Evolutionary conservation across 2,329 filamentous ascomycete genomes (phyloP), one percentile per base, ranked within the genome.

Genomic region (Davidsoniella virescens): DNA sequence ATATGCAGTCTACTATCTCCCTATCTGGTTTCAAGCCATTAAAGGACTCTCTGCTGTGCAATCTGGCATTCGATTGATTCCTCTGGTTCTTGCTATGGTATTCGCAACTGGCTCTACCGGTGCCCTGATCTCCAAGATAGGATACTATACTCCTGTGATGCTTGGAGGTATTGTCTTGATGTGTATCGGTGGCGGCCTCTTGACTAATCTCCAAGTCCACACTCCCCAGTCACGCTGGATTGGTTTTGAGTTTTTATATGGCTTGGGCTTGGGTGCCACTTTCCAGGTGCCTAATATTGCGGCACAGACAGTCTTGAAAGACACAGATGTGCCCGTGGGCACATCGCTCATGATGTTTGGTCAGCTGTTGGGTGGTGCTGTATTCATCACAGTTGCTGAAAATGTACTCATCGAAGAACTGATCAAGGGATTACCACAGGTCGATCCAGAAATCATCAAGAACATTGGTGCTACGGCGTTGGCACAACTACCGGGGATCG

Each of bases 1-100:
- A 16, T 57, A 36, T 47, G 4, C 44, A 60, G 62, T 66, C 4
- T 70, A 70, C 57, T 72, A 65, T 56, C 59, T 74, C 4, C 69
- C 71, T 9, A 63, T 73, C 50, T 75, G 70, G 67, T 73, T 72
- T 58, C 70, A 72, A 53, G 67, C 66, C 9, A 65, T 71, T 43
- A 59, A 67, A 47, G 67, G 56, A 26, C 52, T 55, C 3, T 56
- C 59, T 3, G 59, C 60, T 3, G 57, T 63, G 18, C 53, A 50
- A 16, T 60, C 59, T 25, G 60, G 61, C 41, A 56, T 63, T 4
- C 50, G 60, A 17, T 53, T 62, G 41, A 52, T 63, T 23, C 61
- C 61, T 54, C 56, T 44, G 56, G 60, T 44, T 54, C 59, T 42
- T 54, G 54, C 42, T 44, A 61, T 63, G 7, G 49, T 59, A 26